phyloP scores from a whole-genome alignment of 1,139 yeast genomes.

The Pichia cactophila region DNA sequence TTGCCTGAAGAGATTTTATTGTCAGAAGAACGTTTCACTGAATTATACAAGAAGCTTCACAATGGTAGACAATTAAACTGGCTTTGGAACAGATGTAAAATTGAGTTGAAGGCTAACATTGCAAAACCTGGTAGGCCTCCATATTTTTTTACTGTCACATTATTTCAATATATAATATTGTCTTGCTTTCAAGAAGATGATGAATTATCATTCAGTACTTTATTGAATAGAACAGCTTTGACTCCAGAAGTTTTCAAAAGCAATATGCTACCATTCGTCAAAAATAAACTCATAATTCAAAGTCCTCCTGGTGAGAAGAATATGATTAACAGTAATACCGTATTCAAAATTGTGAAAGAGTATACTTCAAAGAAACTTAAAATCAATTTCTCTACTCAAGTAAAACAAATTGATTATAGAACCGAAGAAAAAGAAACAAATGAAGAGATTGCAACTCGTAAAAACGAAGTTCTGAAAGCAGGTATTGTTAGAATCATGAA shows the following conservation, averaged over 20 bases:
- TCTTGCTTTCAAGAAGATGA: slow-evolving; percentile 67
- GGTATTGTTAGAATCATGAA: slow-evolving; percentile 96
- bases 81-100: slow-evolving; percentile 94
- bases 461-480: slow-evolving; percentile 82
- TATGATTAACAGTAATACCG: slow-evolving; percentile 46
- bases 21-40: slow-evolving; percentile 61
- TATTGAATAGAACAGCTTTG: slow-evolving; percentile 62
- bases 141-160: slow-evolving; percentile 70
- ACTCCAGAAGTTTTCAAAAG: slow-evolving; percentile 61
- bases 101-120: slow-evolving; percentile 85
- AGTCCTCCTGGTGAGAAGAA: slow-evolving; percentile 48
- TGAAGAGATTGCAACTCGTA: slow-evolving; percentile 79
- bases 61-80: slow-evolving; percentile 86
- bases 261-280: slow-evolving; percentile 70
- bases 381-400: slow-evolving; percentile 67
- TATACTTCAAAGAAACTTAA: slow-evolving; percentile 80
- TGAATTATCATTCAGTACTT: slow-evolving; percentile 51
- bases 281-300: slow-evolving; percentile 67
- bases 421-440: slow-evolving; percentile 78
- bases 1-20: slow-evolving; percentile 57
- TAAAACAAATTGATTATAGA: slow-evolving; percentile 59
- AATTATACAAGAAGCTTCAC: slow-evolving; percentile 67
- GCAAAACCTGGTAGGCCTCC: slow-evolving; percentile 81
- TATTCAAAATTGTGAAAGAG: slow-evolving; percentile 66
- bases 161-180: slow-evolving; percentile 80